phyloP scores from a whole-genome alignment of 331 rosid genomes.

The Rhamnella rubrinervis region DNA sequence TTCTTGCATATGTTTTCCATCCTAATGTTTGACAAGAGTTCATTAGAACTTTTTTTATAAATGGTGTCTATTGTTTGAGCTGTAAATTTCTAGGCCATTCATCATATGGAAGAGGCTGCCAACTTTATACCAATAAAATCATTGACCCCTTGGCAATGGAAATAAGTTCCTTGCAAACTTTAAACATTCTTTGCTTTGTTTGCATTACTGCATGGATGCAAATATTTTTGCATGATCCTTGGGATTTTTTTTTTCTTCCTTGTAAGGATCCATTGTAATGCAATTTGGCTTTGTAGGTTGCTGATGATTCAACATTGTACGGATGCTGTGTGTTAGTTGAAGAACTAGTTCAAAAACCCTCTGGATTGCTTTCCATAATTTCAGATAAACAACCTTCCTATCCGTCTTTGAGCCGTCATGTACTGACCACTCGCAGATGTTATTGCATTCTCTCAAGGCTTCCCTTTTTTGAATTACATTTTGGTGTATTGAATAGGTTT shows the following conservation, averaged over 20 bases:
- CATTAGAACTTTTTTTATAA: background rate
- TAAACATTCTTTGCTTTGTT: background rate
- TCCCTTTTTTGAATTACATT: conserved; percentile 90
- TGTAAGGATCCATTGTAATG: conserved; percentile 6
- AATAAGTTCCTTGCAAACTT: too few species aligned
- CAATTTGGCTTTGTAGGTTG: conserved; percentile 52
- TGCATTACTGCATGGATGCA: background rate
- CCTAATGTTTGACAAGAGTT: background rate
- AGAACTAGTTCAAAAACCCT: conserved; percentile 86
- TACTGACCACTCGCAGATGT: conserved; percentile 86
- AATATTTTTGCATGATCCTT: background rate
- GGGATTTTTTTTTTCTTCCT: background rate
- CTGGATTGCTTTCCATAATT: conserved; percentile 77
- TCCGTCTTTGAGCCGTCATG: conserved; percentile 65
- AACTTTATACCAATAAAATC: too few species aligned
- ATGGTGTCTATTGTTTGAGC: background rate
- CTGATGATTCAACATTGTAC: conserved; percentile 86
- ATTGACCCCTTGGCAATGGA: too few species aligned
- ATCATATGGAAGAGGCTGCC: too few species aligned
- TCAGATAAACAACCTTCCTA: conserved; percentile 60
- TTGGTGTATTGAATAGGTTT: conserved; percentile 90
- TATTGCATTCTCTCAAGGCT: conserved; percentile 93
- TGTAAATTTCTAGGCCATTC: background rate
- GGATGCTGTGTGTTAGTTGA: conserved; percentile 97
- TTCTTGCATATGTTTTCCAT: conserved; percentile 7